phyloP scores from a whole-genome alignment of 495 filamentous ascomycete species.

The Lasiosphaeria hispida region DNA sequence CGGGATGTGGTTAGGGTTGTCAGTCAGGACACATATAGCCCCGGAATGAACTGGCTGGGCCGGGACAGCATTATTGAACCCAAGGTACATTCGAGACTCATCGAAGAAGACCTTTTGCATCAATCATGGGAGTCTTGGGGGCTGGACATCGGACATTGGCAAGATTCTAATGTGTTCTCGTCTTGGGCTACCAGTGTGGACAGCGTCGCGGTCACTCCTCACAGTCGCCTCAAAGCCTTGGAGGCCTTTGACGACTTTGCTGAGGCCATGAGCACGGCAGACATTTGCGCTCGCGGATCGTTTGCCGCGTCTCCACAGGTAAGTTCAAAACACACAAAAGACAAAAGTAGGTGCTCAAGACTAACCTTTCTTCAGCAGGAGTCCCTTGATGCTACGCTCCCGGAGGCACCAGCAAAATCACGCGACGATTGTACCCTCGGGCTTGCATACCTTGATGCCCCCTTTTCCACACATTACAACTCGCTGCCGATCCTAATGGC shows the following conservation, averaged over 20 bases:
- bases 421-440: slow-evolving; percentile 65
- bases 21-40: slow-evolving; percentile 74
- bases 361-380: slow-evolving; percentile 35
- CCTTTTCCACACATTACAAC: slow-evolving; percentile 25
- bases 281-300: slow-evolving; percentile 40
- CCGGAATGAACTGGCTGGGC: slow-evolving; percentile 74
- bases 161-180: slow-evolving; percentile 29
- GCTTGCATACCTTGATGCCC: slow-evolving; percentile 57
- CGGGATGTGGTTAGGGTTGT: slow-evolving; percentile 71
- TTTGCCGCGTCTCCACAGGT: slow-evolving; percentile 43
- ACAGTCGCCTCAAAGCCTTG: slow-evolving; percentile 25
- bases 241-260: slow-evolving; percentile 34
- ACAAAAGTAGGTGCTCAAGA: slow-evolving; percentile 8
- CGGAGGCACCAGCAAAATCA: slow-evolving; percentile 56
- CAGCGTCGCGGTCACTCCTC: slow-evolving; percentile 17
- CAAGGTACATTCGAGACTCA: slow-evolving; percentile 17
- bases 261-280: slow-evolving; percentile 49
- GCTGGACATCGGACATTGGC: slow-evolving; percentile 49
- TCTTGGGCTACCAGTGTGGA: slow-evolving; percentile 30
- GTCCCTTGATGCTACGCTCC: slow-evolving; percentile 59
- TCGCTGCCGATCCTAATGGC: slow-evolving; percentile 24
- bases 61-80: slow-evolving; percentile 45
- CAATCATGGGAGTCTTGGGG: slow-evolving; percentile 58
- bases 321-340: slow-evolving; percentile 20
- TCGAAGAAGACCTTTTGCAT: slow-evolving; percentile 53